Base-by-base conservation (phyloP, 148 eudicot genomes). In the Polygonum aviculare region DNA sequence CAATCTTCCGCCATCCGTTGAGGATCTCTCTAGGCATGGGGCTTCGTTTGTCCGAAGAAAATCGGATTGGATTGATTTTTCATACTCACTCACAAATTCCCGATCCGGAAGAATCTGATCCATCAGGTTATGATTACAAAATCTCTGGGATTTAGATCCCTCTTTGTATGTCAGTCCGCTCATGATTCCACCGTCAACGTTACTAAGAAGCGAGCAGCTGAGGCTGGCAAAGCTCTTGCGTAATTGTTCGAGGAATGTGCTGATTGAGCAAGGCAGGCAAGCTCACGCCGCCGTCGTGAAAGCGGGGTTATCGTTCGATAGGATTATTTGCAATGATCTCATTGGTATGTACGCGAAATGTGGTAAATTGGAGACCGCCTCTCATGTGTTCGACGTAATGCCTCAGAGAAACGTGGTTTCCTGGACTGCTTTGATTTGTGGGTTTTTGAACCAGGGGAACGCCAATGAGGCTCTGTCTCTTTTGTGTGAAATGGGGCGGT, bases 321-420 rank as follows among this genome's bases (percentile, higher is more conserved):
- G 72, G 85, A 82, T 82, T 50, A 79, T 85, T 33, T 52, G 84
- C 83, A 89, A 86, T 78, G 83, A 82, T 69, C 82, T 86, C 45
- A 76, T 86, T 11, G 82, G 69, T 48, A 80, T 86, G 89, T 86
- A 86, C 51, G 54, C 83, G 6, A 86, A 86, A 73, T 86, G 92
- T 77, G 72, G 73, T 12, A 76, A 77, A 48, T 3, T 82, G 49
- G 84, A 85, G 71, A 57, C 41, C 26, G 88, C 92, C 39, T 55
- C 39, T 62, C 72, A 54, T 19, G 88, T 88, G 88, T 88, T 88
- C 55, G 90, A 86, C 73, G 77, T 22, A 88, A 88, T 88, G 90
- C 83, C 50, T 73, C 74, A 79, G n/a, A 80, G 86, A 82, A 88
- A 87, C 65, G 88, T 83, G 2, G 92, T 89, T 60, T 85, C 90